Base-by-base conservation (phyloP, 225 moss, liverwort and hornwort species). In the Antitrichia curtipendula region DNA sequence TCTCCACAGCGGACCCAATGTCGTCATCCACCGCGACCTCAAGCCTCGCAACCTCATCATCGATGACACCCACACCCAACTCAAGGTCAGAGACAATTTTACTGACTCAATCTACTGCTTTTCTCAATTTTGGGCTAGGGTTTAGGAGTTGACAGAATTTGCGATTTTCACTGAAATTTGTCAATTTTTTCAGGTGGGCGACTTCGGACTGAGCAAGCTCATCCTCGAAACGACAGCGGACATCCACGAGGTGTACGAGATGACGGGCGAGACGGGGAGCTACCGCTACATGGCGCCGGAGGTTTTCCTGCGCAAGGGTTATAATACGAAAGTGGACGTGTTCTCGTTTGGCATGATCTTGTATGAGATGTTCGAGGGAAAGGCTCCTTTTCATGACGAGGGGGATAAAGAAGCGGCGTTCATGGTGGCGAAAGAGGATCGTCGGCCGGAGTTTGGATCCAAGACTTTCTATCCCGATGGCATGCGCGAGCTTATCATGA, bases 221-320 rank as follows among this genome's bases (percentile, higher is more conserved):
- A 92, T 97, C 54, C 16, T 32, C 54, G 89, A 88, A 60, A 84
- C 88, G 80, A 85, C 91, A 28, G 82, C 18, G 25, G 58, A 89
- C 49, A 68, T 95, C 63, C 93, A 93, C 31, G 97, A 97, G 9
- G 93, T 95, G 34, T 97, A 95, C 91, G 92, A 94, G 91, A 90
- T 97, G 87, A 97, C 96, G 16, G 97, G 97, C 40, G 95, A 97
- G 87, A 97, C 96, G 19, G 97, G 97, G 83, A 97, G 96, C 88
- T 97, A 96, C 92, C 95, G 96, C 41, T 97, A 97, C 88, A 97
- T 96, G 96, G 97, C 97, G 22, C 97, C 96, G 10, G 97, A 97
- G 90, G 97, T 97, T 57, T 97, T 96, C 79, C 90, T 93, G 32
- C 95, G 93, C 80, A 84, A 92, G 84, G 87, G 88, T 23, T 97